phyloP scores from a whole-genome alignment of 495 filamentous ascomycete species.

The Hamigera avellanea region DNA sequence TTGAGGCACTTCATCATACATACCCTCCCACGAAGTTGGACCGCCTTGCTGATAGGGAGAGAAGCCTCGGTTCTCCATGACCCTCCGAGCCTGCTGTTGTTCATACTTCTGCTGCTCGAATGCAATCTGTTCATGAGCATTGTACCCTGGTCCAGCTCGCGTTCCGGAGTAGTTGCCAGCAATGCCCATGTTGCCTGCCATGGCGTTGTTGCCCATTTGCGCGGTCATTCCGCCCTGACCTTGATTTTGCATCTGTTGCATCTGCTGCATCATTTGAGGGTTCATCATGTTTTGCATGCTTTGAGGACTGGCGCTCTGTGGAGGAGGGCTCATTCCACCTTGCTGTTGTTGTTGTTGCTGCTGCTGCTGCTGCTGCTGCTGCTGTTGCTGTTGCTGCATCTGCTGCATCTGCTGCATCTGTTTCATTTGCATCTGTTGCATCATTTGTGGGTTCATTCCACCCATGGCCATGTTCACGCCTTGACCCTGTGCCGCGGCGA shows the following conservation, averaged over 20 bases:
- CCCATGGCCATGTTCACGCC: slow-evolving; percentile 52
- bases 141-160: slow-evolving; percentile 45
- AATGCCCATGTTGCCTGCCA: slow-evolving; percentile 6
- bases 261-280: slow-evolving; percentile 63
- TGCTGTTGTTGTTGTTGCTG: slow-evolving; percentile 36
- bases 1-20: slow-evolving; percentile 97
- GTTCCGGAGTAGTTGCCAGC: slow-evolving; percentile 21
- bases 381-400: slow-evolving; percentile 42
- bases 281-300: slow-evolving; percentile 42
- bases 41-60: slow-evolving; percentile 43
- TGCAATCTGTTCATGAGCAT: slow-evolving; percentile 63
- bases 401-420: slow-evolving; percentile 55
- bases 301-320: slow-evolving; percentile 31
- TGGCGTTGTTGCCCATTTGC: slow-evolving; percentile 12
- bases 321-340: slow-evolving; percentile 35
- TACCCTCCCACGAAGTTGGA: slow-evolving; percentile 90
- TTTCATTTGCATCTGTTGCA: slow-evolving; percentile 75
- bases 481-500: slow-evolving; percentile 27
- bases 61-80: slow-evolving; percentile 32
- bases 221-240: slow-evolving; percentile 17
- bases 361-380: slow-evolving; percentile 53
- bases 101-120: slow-evolving; percentile 88
- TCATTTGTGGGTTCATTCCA: slow-evolving; percentile 69
- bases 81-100: slow-evolving; percentile 49
- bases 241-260: slow-evolving; percentile 44